phyloP scores from a whole-genome alignment of 108 stramenopile species.

The Nannochloropsis granulata region DNA sequence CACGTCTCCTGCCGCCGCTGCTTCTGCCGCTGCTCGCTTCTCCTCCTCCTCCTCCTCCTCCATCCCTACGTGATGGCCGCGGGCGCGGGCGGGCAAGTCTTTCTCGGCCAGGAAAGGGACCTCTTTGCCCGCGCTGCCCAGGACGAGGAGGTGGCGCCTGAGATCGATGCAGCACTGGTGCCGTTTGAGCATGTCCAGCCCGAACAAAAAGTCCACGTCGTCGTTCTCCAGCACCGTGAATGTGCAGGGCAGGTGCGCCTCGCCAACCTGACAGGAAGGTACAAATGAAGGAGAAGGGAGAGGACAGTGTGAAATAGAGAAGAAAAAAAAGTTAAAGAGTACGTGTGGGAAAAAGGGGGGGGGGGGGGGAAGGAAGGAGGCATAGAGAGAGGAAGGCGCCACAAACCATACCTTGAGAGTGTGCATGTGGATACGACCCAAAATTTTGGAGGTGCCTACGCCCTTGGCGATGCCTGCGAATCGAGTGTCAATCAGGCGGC shows the following conservation, averaged over 20 bases:
- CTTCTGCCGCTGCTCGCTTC: background rate
- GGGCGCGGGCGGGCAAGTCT: background rate
- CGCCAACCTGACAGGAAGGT: background rate
- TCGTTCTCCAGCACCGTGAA: constrained; percentile 17
- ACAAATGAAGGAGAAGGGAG: background rate
- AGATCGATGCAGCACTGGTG: constrained; percentile 82
- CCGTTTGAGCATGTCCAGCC: constrained; percentile 87
- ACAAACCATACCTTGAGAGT: constrained; percentile 47
- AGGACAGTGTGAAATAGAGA: background rate
- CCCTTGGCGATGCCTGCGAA: constrained; percentile 72
- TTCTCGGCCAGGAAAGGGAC: constrained; percentile 28
- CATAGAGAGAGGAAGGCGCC: background rate
- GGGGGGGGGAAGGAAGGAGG: background rate
- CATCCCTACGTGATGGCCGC: background rate
- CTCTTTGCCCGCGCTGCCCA: constrained; percentile 13
- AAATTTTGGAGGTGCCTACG: constrained; percentile 77
- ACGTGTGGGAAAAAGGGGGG: background rate
- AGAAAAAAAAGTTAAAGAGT: background rate
- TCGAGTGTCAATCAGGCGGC: constrained; percentile 62
- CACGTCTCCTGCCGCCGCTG: background rate
- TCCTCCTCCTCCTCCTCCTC: background rate
- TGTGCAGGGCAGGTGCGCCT: background rate
- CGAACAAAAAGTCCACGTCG: constrained; percentile 87
- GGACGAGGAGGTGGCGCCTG: background rate
- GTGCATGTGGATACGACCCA: constrained; percentile 67